A percentile compares a stretch with the other conserved stretches of the same genome.
phyloP scores from a whole-genome alignment of 441 rosid species.

The Metrosideros polymorpha region DNA sequence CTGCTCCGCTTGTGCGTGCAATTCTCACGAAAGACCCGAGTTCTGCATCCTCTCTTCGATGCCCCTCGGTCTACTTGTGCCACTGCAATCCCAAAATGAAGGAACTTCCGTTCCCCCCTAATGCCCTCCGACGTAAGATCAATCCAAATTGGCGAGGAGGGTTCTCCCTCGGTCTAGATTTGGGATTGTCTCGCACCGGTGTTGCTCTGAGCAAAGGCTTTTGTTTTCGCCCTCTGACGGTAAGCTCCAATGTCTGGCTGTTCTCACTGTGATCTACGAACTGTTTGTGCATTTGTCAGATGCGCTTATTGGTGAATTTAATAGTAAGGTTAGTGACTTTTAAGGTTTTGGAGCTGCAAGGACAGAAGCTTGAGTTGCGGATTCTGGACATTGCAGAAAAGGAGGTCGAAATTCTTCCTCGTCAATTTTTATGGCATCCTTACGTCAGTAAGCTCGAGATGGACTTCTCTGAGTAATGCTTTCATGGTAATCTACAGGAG shows the following conservation, averaged over 20 bases:
- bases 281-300: not conserved
- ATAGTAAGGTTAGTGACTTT: not conserved
- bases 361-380: slow-evolving; percentile 66
- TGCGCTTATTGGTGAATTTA: not conserved
- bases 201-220: slow-evolving; percentile 83
- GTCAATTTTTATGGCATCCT: not conserved
- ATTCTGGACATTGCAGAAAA: slow-evolving; percentile 61
- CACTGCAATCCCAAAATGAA: not conserved
- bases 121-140: slow-evolving; percentile 54
- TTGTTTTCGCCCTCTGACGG: slow-evolving; percentile 66
- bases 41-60: not conserved
- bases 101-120: slow-evolving; percentile 63
- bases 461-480: not conserved
- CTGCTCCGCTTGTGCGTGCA: not conserved
- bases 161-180: slow-evolving; percentile 82
- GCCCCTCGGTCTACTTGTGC: not conserved
- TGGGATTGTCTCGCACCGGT: slow-evolving; percentile 79
- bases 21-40: not conserved
- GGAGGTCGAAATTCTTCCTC: slow-evolving; percentile 21
- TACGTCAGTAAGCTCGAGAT: not conserved
- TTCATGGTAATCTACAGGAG: slow-evolving; percentile 29
- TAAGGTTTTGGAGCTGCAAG: slow-evolving; percentile 70
- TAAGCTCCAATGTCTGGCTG: slow-evolving; percentile 7
- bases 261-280: not conserved
- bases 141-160: slow-evolving; percentile 72